Percentiles rank a stretch among this genome's conserved stretches.
Conservation (phyloP, 176 grass and related monocot genomes). For the Bonia amplexicaulis region DNA sequence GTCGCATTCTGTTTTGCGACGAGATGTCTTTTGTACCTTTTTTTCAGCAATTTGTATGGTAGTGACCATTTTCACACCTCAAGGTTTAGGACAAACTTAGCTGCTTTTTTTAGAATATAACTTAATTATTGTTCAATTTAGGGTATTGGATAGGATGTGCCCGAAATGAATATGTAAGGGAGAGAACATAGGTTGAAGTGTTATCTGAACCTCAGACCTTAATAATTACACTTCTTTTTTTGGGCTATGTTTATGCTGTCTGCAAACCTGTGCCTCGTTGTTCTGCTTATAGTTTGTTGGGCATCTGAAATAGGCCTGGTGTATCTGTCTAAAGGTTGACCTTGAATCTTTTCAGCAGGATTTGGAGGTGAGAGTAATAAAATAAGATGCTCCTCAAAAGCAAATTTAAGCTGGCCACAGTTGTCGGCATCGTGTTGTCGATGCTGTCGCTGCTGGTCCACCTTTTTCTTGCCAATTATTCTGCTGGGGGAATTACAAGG, state of each 20-base stretch:
- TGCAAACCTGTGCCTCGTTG: not conserved
- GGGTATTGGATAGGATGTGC: not conserved
- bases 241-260: not conserved
- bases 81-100: not conserved
- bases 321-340: not conserved
- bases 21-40: not conserved
- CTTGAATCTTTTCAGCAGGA: conserved; percentile 22
- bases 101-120: not conserved
- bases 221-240: not conserved
- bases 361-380: conserved; percentile 43
- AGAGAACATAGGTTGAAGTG: not conserved
- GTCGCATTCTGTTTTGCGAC: not conserved
- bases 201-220: not conserved
- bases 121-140: not conserved
- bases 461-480: conserved; percentile 88
- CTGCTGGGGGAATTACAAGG: conserved; percentile 51
- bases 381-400: conserved; percentile 89
- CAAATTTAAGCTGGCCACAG: conserved; percentile 91
- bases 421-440: conserved; percentile 67
- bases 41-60: not conserved
- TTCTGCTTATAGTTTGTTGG: not conserved
- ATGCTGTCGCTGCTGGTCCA: conserved; percentile 82
- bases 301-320: not conserved
- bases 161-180: not conserved
- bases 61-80: not conserved